These are phyloP conservation scores for Pseudozyma thailandica DNA, from an alignment of 1,284 basidiomycete genomes.

Conservation along the genomic window DNA sequence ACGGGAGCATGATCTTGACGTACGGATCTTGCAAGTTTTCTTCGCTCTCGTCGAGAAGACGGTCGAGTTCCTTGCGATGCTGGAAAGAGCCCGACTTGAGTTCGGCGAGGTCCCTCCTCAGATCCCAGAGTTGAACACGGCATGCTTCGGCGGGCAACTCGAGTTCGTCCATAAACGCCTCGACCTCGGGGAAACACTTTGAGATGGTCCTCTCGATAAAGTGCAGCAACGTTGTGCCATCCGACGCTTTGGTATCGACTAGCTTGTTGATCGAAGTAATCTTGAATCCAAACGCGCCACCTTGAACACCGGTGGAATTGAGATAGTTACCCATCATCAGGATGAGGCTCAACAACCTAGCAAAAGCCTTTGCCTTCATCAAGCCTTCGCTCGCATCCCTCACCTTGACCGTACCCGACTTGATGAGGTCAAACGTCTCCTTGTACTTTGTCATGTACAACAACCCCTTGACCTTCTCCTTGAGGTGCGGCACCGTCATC, in stretches of 20 bases:
- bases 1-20: constrained; percentile 66
- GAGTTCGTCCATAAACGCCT: constrained; percentile 88
- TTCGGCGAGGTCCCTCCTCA: constrained; percentile 66
- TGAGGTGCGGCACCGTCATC: constrained; percentile 93
- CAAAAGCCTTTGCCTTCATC: constrained; percentile 63
- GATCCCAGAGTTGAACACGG: constrained; percentile 71
- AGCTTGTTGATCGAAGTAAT: constrained; percentile 98
- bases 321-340: constrained; percentile 97
- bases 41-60: constrained; percentile 63
- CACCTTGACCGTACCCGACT: constrained; percentile 52
- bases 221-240: constrained; percentile 90
- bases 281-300: constrained; percentile 96
- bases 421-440: constrained; percentile 62
- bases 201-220: constrained; percentile 90
- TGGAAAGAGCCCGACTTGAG: constrained; percentile 65
- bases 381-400: constrained; percentile 60
- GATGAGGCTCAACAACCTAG: constrained; percentile 71
- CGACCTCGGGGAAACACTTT: constrained; percentile 87
- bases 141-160: constrained; percentile 90
- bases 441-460: constrained; percentile 74
- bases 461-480: constrained; percentile 91
- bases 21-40: constrained; percentile 64
- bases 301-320: constrained; percentile 95
- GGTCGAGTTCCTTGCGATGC: constrained; percentile 65
- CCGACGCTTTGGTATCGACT: constrained; percentile 90